phyloP scores from a whole-genome alignment of 345 rosid genomes.

The Salix koriyanagi region DNA sequence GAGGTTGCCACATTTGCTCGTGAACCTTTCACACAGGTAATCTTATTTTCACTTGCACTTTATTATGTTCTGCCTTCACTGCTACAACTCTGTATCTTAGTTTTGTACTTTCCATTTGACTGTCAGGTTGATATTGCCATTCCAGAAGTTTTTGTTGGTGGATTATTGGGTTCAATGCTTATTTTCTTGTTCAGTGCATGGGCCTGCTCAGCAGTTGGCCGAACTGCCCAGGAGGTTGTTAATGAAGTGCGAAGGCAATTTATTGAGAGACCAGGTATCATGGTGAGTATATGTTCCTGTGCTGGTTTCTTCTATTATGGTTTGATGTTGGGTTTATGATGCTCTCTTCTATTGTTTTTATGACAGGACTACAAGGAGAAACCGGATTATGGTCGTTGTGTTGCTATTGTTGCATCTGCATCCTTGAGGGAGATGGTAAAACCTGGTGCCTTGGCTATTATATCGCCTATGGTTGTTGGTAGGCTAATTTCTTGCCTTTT shows the following conservation, averaged over 20 bases:
- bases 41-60: constrained; percentile 3
- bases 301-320: not conserved
- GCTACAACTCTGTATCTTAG: not conserved
- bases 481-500: constrained; percentile 14
- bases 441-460: constrained; percentile 92
- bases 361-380: constrained; percentile 88
- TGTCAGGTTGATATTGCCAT: constrained; percentile 94
- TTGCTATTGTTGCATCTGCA: constrained; percentile 94
- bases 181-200: constrained; percentile 90
- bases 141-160: constrained; percentile 93
- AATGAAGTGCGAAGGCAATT: constrained; percentile 98
- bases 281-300: constrained; percentile 46
- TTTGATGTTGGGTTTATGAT: not conserved
- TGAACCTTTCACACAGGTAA: constrained; percentile 77
- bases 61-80: not conserved
- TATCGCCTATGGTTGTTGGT: constrained; percentile 85
- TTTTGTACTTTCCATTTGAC: constrained; percentile 1
- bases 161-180: constrained; percentile 94
- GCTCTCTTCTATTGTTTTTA: not conserved
- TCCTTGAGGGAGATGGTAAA: constrained; percentile 96
- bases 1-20: constrained; percentile 85
- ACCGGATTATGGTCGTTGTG: constrained; percentile 98
- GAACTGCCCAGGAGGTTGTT: constrained; percentile 99
- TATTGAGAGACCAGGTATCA: constrained; percentile 98
- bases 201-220: constrained; percentile 97